Conservation (phyloP, 2,329 filamentous ascomycete species). For the Alternaria sp. region DNA sequence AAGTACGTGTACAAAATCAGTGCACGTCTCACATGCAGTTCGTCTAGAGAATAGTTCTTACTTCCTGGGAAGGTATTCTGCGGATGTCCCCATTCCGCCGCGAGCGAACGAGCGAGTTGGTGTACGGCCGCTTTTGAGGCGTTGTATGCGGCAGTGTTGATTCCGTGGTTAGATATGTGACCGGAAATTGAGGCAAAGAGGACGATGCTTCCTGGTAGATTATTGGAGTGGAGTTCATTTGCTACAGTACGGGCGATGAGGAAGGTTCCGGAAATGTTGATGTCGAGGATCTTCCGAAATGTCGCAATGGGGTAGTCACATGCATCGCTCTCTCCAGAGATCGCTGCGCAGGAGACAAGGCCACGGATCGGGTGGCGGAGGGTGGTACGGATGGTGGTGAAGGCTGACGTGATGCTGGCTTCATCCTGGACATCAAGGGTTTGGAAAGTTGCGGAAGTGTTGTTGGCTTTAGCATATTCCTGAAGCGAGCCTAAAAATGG, state of each 20-base stretch:
- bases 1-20: too few relatives aligned
- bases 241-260: slow-evolving; percentile 46
- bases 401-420: slow-evolving; percentile 19
- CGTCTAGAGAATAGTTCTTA: too few relatives aligned
- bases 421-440: slow-evolving; percentile 36
- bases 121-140: slow-evolving; percentile 64
- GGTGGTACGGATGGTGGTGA: slow-evolving; percentile 16
- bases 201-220: slow-evolving; percentile 48
- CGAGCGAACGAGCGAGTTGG: slow-evolving; percentile 61
- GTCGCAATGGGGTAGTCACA: slow-evolving; percentile 44
- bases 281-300: slow-evolving; percentile 49
- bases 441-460: slow-evolving; percentile 27
- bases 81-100: slow-evolving; percentile 58
- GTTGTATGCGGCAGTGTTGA: slow-evolving; percentile 61
- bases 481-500: background rate
- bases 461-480: slow-evolving; percentile 14
- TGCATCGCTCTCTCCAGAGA: slow-evolving; percentile 43
- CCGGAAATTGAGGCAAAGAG: slow-evolving; percentile 53
- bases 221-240: slow-evolving; percentile 40
- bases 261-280: slow-evolving; percentile 52
- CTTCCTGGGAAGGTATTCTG: slow-evolving; percentile 54
- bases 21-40: too few relatives aligned
- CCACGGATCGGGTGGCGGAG: slow-evolving; percentile 35
- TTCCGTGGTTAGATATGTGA: slow-evolving; percentile 47
- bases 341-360: slow-evolving; percentile 40